Conservation (phyloP, 208 protist genomes). For the Acanthamoeba triangularis region DNA sequence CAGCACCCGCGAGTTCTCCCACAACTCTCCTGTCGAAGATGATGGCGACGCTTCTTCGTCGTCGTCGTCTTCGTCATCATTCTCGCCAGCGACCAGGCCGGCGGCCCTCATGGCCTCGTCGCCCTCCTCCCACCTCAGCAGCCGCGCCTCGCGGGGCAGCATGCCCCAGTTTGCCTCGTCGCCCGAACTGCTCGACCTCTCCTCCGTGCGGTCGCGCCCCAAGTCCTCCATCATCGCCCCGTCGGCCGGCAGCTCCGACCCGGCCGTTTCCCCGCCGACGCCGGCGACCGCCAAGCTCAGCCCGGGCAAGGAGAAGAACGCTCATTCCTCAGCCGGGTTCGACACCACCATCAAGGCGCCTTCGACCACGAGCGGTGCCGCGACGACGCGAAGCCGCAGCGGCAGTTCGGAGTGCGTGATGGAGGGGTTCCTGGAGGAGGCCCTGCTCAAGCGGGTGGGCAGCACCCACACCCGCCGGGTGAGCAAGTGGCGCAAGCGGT, state of each 20-base stretch:
- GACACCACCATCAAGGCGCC: background rate
- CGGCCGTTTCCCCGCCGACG: no score
- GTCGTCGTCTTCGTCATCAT: no score
- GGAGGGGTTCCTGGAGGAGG: slow-evolving; percentile 17
- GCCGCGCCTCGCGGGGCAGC: no score
- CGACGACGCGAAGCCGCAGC: background rate
- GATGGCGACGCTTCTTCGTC: no score
- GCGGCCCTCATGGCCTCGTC: background rate
- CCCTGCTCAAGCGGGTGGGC: background rate
- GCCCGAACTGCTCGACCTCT: background rate
- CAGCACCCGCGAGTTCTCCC: no score
- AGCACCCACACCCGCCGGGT: background rate
- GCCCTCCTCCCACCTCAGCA: no score
- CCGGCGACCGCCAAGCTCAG: no score
- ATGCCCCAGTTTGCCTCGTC: background rate
- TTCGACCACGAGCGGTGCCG: background rate
- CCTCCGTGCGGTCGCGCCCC: no score
- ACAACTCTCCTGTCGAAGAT: no score
- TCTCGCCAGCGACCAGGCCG: no score
- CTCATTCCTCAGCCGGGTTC: no score
- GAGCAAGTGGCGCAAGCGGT: slow-evolving; percentile 15
- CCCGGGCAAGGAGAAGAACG: no score
- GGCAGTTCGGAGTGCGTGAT: background rate
- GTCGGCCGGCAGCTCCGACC: background rate
- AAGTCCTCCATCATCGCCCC: background rate